Percentiles rank a stretch among this genome's conserved stretches.
These are phyloP conservation scores for Elsinoe necatrix DNA, from an alignment of 2,329 filamentous ascomycete species.

Conservation along the genomic window DNA sequence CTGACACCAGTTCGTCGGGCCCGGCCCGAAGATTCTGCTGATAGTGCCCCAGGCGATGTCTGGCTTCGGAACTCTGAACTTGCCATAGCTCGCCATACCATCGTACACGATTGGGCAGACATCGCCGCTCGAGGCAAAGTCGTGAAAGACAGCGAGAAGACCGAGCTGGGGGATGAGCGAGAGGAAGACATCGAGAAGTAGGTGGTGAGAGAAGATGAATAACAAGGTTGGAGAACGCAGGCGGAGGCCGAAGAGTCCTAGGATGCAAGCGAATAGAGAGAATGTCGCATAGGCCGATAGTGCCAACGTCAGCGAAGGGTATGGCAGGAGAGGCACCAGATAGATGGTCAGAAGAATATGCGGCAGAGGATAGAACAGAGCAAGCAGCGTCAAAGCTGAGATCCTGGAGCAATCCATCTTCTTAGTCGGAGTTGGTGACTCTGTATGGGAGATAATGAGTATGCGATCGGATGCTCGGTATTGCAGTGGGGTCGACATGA, in stretches of 20 bases:
- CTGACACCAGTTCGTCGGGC: constrained; percentile 13
- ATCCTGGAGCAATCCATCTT: not conserved
- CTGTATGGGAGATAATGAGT: not conserved
- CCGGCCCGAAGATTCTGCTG: not conserved
- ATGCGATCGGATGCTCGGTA: not conserved
- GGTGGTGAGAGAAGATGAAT: constrained; percentile 19
- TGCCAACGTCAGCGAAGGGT: not conserved
- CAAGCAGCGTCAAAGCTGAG: not conserved
- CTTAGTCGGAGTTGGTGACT: not conserved
- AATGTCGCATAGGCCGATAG: constrained; percentile 9
- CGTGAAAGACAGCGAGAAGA: constrained; percentile 18
- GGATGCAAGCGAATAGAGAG: constrained; percentile 1
- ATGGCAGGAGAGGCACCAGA: constrained; percentile 1
- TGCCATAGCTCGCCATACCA: constrained; percentile 2
- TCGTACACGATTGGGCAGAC: constrained; percentile 1
- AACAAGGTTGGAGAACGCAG: constrained; percentile 16
- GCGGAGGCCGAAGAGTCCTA: constrained; percentile 39
- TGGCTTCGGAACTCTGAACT: not conserved
- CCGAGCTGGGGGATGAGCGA: constrained; percentile 18
- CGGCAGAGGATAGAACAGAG: not conserved
- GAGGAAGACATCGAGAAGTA: constrained; percentile 19
- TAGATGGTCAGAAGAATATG: constrained; percentile 7
- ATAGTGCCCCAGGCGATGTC: not conserved
- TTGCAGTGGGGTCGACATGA: not conserved
- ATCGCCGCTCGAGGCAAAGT: constrained; percentile 15